Evolutionary conservation across 768 basidiomycete species (phyloP), one percentile per base, ranked within the genome.

Genomic region (Agrocybe praecox): DNA sequence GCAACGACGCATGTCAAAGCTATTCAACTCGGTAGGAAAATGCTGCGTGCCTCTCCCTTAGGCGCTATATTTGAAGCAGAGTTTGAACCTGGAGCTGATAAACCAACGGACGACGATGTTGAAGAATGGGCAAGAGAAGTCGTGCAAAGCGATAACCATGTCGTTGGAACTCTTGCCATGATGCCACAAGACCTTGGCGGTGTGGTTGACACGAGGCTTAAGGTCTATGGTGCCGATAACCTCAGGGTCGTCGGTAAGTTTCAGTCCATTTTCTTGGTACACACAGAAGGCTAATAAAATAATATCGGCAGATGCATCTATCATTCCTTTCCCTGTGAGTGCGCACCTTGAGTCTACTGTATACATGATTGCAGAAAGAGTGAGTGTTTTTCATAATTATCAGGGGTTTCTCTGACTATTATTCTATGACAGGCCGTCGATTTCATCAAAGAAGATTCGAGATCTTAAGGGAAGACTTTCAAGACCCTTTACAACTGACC

Each of bases 111-210:
- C 18, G 58, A 60, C 15, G 60, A 62, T 15, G 60, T 71, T 4
- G 64, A 65, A 32, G 62, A 47, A 15, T 73, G 69, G 62, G 59
- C 72, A 21, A 66, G 63, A 45, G 49, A 55, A 11, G 63, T 67
- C 2, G 69, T 65, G 9, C 61, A 62, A 11, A 73, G 68, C 43
- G 72, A 72, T 49, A 70, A 72, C 40, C 73, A 76, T 53, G 70
- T 69, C 21, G 65, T 71, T 22, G 74, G 77, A 7, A 73, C 77
- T 3, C 55, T 72, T 52, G 65, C 74, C 10, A 78, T 80, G 76
- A 65, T 77, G 65, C 77, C 78, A 9, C 58, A 56, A 49, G 68
- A 67, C 22, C 53, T 72, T 33, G 78, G 78, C 2, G 75, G 76
- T 0, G 74, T 75, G 12, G 76, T 77, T 2, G 72, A 75, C 54